phyloP scores from a whole-genome alignment of 805 yeast species.

The Nadsonia fulvescens region DNA sequence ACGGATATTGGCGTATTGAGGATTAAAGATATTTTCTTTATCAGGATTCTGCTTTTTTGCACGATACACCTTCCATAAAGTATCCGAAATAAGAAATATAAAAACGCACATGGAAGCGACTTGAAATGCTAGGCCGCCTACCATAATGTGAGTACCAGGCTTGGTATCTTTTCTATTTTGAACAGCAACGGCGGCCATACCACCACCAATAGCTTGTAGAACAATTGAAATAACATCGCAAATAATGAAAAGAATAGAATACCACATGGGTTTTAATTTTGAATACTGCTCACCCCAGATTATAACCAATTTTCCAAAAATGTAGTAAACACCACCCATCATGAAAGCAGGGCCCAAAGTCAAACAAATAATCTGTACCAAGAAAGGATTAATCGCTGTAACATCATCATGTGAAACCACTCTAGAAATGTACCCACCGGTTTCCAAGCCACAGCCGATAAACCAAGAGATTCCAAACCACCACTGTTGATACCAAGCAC shows the following conservation, averaged over 20 bases:
- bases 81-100: conserved; percentile 29
- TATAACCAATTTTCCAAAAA: conserved; percentile 44
- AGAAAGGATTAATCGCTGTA: conserved; percentile 24
- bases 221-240: conserved; percentile 48
- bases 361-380: conserved; percentile 47
- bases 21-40: not conserved
- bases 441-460: conserved; percentile 37
- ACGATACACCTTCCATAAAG: conserved; percentile 14
- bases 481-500: conserved; percentile 32
- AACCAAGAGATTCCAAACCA: conserved; percentile 44
- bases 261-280: conserved; percentile 31
- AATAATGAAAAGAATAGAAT: conserved; percentile 46
- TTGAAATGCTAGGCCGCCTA: conserved; percentile 65
- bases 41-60: conserved; percentile 4
- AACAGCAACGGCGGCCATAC: conserved; percentile 39
- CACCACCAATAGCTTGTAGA: conserved; percentile 67
- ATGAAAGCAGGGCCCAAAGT: conserved; percentile 70
- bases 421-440: conserved; percentile 51
- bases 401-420: conserved; percentile 24
- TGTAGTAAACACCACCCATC: conserved; percentile 67
- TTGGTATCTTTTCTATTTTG: conserved; percentile 20
- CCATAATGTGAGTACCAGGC: conserved; percentile 44
- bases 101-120: conserved; percentile 51
- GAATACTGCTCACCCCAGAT: conserved; percentile 42
- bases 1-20: conserved; percentile 3